Conservation (phyloP, 2,329 filamentous ascomycete species). For the Pseudocercospora vitis region DNA sequence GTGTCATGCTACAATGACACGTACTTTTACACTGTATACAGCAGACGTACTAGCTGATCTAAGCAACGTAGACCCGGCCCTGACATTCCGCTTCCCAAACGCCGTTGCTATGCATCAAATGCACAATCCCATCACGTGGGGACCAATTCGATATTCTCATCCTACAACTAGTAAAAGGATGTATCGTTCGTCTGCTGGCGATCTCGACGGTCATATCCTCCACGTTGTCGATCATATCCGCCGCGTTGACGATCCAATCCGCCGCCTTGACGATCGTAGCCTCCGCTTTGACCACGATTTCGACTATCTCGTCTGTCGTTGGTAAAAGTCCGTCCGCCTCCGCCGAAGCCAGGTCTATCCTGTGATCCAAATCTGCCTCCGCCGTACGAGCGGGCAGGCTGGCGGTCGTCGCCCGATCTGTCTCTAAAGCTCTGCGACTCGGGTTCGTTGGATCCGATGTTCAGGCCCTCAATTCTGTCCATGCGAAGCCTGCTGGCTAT, state of each 20-base stretch:
- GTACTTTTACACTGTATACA: slow-evolving; percentile 23
- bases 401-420: too few relatives aligned
- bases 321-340: too few relatives aligned
- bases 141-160: not conserved
- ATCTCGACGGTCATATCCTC: not conserved
- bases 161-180: not conserved
- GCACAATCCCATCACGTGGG: not conserved
- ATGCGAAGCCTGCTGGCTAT: slow-evolving; percentile 36
- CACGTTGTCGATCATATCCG: not conserved
- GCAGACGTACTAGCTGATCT: slow-evolving; percentile 2
- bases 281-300: slow-evolving; percentile 1
- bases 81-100: slow-evolving; percentile 6
- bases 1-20: slow-evolving; percentile 13
- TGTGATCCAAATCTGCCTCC: slow-evolving; percentile 7
- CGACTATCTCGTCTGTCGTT: not conserved
- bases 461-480: slow-evolving; percentile 32
- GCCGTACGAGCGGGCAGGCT: too few relatives aligned
- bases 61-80: not conserved
- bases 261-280: too few relatives aligned
- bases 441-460: slow-evolving; percentile 22
- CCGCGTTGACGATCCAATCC: too few relatives aligned
- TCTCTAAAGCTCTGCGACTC: too few relatives aligned
- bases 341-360: not conserved
- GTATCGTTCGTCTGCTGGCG: slow-evolving; percentile 4
- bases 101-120: slow-evolving; percentile 18